Evolutionary conservation across 1,284 basidiomycete genomes (phyloP).

Genomic region (Puccinia hordei): DNA sequence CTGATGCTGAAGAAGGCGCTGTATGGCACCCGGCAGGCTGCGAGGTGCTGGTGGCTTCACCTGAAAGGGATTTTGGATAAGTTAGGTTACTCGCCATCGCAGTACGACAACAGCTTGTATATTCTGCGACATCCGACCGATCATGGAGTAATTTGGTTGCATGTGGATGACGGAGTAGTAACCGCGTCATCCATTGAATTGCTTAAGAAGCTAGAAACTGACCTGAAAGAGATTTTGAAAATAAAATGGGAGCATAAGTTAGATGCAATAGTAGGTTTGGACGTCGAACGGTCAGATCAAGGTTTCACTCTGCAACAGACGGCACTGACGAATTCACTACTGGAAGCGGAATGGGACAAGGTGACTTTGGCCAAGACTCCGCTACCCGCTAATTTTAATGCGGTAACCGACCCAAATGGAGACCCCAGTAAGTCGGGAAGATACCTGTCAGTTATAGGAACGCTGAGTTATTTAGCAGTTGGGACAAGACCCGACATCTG

Average conservation of each 20-base stretch:
- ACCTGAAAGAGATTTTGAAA: not conserved
- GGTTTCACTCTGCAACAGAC: conserved; percentile 1
- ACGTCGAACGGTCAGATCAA: not conserved
- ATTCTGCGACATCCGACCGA: not conserved
- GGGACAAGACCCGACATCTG: too few species aligned
- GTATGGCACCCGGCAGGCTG: conserved; percentile 30
- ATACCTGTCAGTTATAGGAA: too few species aligned
- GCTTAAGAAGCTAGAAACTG: not conserved
- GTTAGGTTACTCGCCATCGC: not conserved
- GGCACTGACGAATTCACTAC: not conserved
- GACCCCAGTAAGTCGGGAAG: too few species aligned
- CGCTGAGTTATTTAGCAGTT: too few species aligned
- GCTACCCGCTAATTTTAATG: not conserved
- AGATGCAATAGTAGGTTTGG: not conserved
- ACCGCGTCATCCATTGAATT: not conserved
- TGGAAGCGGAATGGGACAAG: not conserved
- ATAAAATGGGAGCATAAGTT: not conserved
- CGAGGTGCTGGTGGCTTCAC: conserved; percentile 28
- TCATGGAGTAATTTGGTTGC: conserved; percentile 14
- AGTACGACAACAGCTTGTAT: conserved; percentile 8
- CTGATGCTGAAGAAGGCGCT: not conserved
- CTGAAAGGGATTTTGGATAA: not conserved
- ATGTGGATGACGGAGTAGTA: conserved; percentile 26
- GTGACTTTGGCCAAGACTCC: not conserved
- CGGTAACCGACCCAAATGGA: not conserved